phyloP scores from a whole-genome alignment of 2,329 filamentous ascomycete species.

The Alternaria incomplexa region DNA sequence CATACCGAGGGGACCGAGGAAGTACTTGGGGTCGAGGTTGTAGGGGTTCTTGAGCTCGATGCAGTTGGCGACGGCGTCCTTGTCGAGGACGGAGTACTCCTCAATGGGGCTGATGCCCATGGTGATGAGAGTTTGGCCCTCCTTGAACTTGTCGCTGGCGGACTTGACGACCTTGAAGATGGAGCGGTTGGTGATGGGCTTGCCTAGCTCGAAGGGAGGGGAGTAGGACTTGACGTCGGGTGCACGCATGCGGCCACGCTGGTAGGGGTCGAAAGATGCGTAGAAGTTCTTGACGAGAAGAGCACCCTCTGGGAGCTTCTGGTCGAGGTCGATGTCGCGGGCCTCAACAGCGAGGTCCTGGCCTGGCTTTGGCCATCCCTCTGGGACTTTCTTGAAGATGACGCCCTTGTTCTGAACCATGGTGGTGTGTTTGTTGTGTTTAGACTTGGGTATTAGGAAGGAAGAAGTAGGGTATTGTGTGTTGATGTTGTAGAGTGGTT shows the following conservation, averaged over 20 bases:
- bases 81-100: constrained; percentile 69
- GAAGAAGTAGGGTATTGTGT: constrained; percentile 1
- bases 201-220: constrained; percentile 65
- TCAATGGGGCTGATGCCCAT: constrained; percentile 61
- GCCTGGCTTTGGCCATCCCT: constrained; percentile 70
- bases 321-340: constrained; percentile 70
- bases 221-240: constrained; percentile 70
- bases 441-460: not conserved
- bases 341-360: constrained; percentile 73
- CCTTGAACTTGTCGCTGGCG: constrained; percentile 65
- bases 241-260: constrained; percentile 78
- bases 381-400: constrained; percentile 73
- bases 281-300: constrained; percentile 74
- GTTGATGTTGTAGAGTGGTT: not conserved
- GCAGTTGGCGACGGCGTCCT: constrained; percentile 53
- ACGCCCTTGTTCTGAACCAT: constrained; percentile 75
- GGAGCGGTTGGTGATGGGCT: constrained; percentile 68
- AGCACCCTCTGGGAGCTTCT: constrained; percentile 66
- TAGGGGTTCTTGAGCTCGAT: constrained; percentile 71
- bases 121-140: constrained; percentile 70
- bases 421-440: constrained; percentile 21
- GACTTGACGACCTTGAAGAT: constrained; percentile 76
- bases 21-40: constrained; percentile 69
- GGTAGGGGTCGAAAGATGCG: constrained; percentile 83
- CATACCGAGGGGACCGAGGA: constrained; percentile 80